These are phyloP conservation scores for Acanthamoeba sp. DNA, from an alignment of 208 protist genomes.

Conservation along the genomic window DNA sequence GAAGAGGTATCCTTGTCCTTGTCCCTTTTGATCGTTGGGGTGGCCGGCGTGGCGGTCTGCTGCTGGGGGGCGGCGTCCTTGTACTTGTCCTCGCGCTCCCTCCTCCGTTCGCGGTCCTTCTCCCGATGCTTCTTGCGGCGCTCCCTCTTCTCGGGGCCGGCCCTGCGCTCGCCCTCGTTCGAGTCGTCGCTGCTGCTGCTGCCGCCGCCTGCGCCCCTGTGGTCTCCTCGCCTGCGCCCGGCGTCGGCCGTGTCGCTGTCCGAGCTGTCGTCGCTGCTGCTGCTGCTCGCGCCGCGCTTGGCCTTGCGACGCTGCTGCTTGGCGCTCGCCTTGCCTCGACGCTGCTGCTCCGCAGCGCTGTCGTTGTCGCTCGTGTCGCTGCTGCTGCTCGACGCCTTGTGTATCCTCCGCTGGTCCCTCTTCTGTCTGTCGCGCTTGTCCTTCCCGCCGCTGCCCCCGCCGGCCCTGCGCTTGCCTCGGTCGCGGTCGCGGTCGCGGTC, in stretches of 20 bases:
- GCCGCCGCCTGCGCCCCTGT: background rate
- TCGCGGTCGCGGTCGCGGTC: background rate
- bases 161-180: background rate
- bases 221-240: background rate
- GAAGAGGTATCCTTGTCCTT: background rate
- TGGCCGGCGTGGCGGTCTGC: background rate
- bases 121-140: constrained; percentile 4
- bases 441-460: background rate
- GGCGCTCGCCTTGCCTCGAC: background rate
- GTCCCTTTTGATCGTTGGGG: background rate
- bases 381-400: background rate
- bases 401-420: background rate
- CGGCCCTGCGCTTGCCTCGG: background rate
- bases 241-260: background rate
- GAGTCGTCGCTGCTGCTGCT: background rate
- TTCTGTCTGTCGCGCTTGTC: background rate
- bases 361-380: background rate
- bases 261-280: background rate
- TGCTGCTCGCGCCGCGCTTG: background rate
- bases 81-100: constrained; percentile 40
- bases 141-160: background rate
- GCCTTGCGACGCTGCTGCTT: background rate
- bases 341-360: background rate
- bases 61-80: background rate
- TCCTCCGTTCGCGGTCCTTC: background rate